Conservation (phyloP, 805 yeast species). For the Yamadazyma insecticola region DNA sequence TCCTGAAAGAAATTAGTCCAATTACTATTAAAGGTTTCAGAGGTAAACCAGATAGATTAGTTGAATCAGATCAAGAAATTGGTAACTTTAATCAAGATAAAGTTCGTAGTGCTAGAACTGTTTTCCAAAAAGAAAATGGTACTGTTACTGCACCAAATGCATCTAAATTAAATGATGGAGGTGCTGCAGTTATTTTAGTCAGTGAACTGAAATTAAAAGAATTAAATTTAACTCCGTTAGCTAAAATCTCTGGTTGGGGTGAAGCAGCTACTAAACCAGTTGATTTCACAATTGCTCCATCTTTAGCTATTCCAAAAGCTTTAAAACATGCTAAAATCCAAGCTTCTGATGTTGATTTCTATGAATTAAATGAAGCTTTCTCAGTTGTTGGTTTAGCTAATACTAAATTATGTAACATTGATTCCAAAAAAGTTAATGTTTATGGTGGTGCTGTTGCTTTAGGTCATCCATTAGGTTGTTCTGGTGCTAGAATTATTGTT, state of each 20-base stretch:
- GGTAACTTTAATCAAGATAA: conserved; percentile 71
- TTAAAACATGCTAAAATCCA: conserved; percentile 75
- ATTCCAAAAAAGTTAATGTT: conserved; percentile 67
- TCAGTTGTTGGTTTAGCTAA: conserved; percentile 94
- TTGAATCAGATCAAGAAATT: conserved; percentile 81
- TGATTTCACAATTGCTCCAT: conserved; percentile 94
- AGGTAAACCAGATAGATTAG: conserved; percentile 55
- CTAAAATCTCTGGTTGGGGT: conserved; percentile 91
- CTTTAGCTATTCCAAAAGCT: conserved; percentile 94
- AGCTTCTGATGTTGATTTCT: conserved; percentile 72
- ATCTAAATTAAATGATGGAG: conserved; percentile 96
- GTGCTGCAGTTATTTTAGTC: conserved; percentile 87
- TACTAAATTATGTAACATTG: conserved; percentile 61
- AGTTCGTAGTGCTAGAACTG: conserved; percentile 80
- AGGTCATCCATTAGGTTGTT: conserved; percentile 93
- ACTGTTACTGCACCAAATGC: conserved; percentile 98
- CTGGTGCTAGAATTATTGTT: conserved; percentile 91
- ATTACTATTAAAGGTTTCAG: conserved; percentile 84
- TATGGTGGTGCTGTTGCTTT: conserved; percentile 96
- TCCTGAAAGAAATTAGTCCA: conserved; percentile 76
- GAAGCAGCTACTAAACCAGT: conserved; percentile 96
- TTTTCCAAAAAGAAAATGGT: conserved; percentile 85
- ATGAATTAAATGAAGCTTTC: conserved; percentile 97
- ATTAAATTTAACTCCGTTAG: conserved; percentile 83
- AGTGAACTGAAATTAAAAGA: conserved; percentile 82